These are phyloP conservation scores for Salix purpurea DNA, from an alignment of 345 rosid species.

Conservation along the genomic window DNA sequence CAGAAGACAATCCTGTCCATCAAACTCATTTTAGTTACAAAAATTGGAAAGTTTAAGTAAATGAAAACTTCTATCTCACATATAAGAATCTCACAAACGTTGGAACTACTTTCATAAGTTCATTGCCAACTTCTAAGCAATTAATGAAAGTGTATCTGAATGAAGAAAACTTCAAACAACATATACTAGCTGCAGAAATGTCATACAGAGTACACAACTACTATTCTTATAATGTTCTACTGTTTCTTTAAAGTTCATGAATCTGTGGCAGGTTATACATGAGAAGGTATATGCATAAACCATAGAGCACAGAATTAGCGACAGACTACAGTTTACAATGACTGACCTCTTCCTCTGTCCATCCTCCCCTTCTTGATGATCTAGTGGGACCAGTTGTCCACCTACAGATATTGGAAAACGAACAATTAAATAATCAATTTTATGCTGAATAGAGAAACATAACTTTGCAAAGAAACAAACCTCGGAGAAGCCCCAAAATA, in stretches of 20 bases:
- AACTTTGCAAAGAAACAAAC: neutral
- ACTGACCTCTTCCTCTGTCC: slow-evolving; percentile 44
- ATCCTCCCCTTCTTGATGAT: slow-evolving; percentile 33
- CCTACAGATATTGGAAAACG: slow-evolving; percentile 8
- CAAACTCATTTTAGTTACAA: neutral
- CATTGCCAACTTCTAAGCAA: neutral
- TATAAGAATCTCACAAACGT: neutral
- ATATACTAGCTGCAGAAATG: neutral
- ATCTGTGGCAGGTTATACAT: neutral
- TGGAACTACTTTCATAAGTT: neutral
- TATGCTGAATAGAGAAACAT: neutral
- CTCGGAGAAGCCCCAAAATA: slow-evolving; percentile 8
- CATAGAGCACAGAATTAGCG: neutral
- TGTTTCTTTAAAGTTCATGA: neutral
- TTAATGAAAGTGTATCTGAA: neutral
- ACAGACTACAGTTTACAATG: neutral
- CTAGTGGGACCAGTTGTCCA: slow-evolving; percentile 31
- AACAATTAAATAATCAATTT: neutral
- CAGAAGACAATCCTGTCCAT: slow-evolving; percentile 23
- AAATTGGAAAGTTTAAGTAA: neutral
- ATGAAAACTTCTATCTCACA: neutral
- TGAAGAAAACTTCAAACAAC: neutral
- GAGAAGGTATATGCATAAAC: neutral
- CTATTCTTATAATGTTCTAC: neutral
- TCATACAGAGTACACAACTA: neutral